phyloP scores from a whole-genome alignment of 345 rosid species.

The Murraya koenigii region DNA sequence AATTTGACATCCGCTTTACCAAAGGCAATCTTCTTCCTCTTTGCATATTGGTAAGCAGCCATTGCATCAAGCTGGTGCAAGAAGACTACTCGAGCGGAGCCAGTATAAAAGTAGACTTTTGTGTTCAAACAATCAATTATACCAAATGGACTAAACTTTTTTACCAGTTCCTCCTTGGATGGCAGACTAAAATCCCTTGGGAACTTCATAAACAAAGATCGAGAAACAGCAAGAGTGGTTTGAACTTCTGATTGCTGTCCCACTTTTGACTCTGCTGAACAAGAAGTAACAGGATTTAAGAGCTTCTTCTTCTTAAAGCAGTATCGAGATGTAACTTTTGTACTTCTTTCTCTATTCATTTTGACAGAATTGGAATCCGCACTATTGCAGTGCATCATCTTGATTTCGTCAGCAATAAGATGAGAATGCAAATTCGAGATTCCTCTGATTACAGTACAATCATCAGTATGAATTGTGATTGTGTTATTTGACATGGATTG shows the following conservation, averaged over 20 bases:
- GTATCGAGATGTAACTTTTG: neutral
- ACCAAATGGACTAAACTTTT: slow-evolving; percentile 30
- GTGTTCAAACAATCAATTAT: slow-evolving; percentile 19
- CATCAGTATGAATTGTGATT: neutral
- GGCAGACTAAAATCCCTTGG: slow-evolving; percentile 25
- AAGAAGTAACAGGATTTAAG: neutral
- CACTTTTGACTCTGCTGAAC: slow-evolving; percentile 5
- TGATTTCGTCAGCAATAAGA: neutral
- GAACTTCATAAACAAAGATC: slow-evolving; percentile 27
- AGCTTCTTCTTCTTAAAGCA: neutral
- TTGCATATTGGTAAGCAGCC: slow-evolving; percentile 31
- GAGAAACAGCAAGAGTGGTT: neutral
- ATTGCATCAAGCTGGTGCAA: slow-evolving; percentile 24
- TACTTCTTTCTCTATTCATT: neutral
- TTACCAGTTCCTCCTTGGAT: slow-evolving; percentile 25
- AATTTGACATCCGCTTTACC: slow-evolving; percentile 19
- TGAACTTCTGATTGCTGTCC: slow-evolving; percentile 3
- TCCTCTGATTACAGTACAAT: neutral
- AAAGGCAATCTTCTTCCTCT: slow-evolving; percentile 25
- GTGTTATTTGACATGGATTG: neutral
- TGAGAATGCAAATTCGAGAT: neutral
- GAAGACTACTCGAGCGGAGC: slow-evolving; percentile 31
- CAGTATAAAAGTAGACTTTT: slow-evolving; percentile 13
- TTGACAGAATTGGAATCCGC: neutral
- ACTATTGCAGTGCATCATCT: neutral